These are phyloP conservation scores for Gossypium gossypioides DNA, from an alignment of 441 rosid genomes.

Conservation along the genomic window DNA sequence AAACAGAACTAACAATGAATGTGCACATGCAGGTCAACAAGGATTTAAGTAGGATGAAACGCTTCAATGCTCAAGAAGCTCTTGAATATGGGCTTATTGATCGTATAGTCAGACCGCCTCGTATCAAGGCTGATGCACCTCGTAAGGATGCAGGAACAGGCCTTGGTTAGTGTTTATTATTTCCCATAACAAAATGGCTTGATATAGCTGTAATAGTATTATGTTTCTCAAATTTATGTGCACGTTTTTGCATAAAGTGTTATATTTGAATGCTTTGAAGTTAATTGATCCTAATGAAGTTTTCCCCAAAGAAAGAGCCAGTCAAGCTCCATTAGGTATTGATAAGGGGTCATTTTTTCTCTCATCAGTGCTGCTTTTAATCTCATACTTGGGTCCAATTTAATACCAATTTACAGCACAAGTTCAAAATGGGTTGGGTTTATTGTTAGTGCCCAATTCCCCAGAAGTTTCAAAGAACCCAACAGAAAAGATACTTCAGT, in stretches of 20 bases:
- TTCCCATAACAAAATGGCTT: neutral
- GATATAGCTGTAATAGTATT: neutral
- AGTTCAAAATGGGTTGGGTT: too few relatives aligned
- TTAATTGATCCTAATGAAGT: neutral
- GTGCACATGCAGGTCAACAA: slow-evolving; percentile 40
- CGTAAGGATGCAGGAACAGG: slow-evolving; percentile 45
- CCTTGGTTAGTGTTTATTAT: slow-evolving; percentile 35
- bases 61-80: slow-evolving; percentile 63
- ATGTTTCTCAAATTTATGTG: slow-evolving; percentile 2
- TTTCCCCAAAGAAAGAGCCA: neutral
- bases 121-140: slow-evolving; percentile 43
- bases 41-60: slow-evolving; percentile 60
- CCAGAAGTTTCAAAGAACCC: too few relatives aligned
- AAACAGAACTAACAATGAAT: neutral
- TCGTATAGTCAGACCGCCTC: slow-evolving; percentile 55
- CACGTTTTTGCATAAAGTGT: slow-evolving; percentile 10
- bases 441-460: too few relatives aligned
- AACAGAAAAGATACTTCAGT: too few relatives aligned
- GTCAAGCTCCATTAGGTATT: neutral
- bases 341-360: too few relatives aligned
- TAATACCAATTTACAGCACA: too few relatives aligned
- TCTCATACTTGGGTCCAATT: too few relatives aligned
- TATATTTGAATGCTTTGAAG: slow-evolving; percentile 8
- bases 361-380: too few relatives aligned
- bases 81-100: slow-evolving; percentile 75